These are phyloP conservation scores for Eimeria brunetti DNA, from an alignment of 169 alveolate genomes.

Conservation along the genomic window DNA sequence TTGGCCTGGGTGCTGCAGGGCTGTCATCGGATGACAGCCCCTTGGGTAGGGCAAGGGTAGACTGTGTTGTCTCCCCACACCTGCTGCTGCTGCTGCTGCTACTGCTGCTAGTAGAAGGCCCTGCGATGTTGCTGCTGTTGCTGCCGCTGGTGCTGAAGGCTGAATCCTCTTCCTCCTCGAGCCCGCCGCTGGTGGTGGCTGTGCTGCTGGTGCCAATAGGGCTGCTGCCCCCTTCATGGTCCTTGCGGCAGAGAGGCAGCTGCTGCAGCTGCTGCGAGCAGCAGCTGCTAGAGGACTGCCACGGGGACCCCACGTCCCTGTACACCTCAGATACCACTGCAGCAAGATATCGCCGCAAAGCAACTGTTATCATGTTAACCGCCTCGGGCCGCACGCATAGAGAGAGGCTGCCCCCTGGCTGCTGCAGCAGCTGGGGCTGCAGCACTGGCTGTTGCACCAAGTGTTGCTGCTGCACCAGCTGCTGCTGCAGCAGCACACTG, in stretches of 20 bases:
- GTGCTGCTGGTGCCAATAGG: conserved; percentile 70
- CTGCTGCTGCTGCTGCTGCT: not conserved
- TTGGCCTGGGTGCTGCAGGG: conserved; percentile 1
- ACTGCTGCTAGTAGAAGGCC: not conserved
- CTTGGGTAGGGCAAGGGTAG: not conserved
- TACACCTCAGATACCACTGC: conserved; percentile 60
- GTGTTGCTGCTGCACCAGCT: conserved; percentile 22
- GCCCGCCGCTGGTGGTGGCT: conserved; percentile 39
- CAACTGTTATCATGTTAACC: not conserved
- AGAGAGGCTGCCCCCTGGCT: conserved; percentile 9
- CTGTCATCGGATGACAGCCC: conserved; percentile 2
- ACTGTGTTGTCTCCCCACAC: not conserved
- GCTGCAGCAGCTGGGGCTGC: conserved; percentile 27
- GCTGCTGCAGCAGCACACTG: conserved; percentile 20
- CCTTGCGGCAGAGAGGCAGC: conserved; percentile 21
- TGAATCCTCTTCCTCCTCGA: conserved; percentile 45
- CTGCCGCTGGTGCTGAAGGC: conserved; percentile 39
- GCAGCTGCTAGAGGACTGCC: not conserved
- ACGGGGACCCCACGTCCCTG: conserved; percentile 10
- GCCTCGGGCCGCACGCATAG: conserved; percentile 15
- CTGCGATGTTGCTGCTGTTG: not conserved
- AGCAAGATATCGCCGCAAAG: conserved; percentile 31
- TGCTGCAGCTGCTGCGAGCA: conserved; percentile 41
- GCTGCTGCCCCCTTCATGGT: conserved; percentile 64
- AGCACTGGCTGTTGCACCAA: not conserved